Percentiles rank a stretch among this genome's conserved stretches.
Conservation (phyloP, 768 basidiomycete species). For the Russula ochroleuca region DNA sequence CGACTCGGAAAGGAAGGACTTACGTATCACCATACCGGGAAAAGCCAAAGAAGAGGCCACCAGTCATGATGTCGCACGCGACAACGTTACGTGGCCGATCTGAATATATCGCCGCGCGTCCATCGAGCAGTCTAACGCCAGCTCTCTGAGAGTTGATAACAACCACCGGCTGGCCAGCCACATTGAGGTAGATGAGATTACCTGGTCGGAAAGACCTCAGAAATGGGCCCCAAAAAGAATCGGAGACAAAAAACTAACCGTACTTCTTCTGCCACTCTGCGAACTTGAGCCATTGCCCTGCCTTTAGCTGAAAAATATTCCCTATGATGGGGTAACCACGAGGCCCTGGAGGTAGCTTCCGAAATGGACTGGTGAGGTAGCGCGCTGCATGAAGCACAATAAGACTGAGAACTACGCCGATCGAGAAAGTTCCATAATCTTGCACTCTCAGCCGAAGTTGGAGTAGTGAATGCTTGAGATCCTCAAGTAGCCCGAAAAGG, state of each 20-base stretch:
- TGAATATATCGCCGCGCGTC: constrained; percentile 1
- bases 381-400: background rate
- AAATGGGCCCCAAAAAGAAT: background rate
- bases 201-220: background rate
- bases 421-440: background rate
- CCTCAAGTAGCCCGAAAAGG: background rate
- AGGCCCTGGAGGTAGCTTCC: constrained; percentile 8
- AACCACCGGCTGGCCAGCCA: background rate
- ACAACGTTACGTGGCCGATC: background rate
- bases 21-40: background rate
- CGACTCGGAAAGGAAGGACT: background rate
- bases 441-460: background rate
- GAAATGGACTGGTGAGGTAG: constrained; percentile 12
- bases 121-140: background rate
- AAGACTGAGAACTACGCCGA: background rate
- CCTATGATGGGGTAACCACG: constrained; percentile 18
- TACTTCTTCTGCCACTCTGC: constrained; percentile 12
- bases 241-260: background rate
- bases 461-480: background rate
- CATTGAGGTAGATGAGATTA: constrained; percentile 1
- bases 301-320: background rate
- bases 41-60: background rate
- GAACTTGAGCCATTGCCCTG: constrained; percentile 11
- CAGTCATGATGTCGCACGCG: background rate
- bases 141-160: background rate